Evolutionary conservation across 805 yeast species (phyloP).

Genomic region (Tetrapisispora nanseiensis): DNA sequence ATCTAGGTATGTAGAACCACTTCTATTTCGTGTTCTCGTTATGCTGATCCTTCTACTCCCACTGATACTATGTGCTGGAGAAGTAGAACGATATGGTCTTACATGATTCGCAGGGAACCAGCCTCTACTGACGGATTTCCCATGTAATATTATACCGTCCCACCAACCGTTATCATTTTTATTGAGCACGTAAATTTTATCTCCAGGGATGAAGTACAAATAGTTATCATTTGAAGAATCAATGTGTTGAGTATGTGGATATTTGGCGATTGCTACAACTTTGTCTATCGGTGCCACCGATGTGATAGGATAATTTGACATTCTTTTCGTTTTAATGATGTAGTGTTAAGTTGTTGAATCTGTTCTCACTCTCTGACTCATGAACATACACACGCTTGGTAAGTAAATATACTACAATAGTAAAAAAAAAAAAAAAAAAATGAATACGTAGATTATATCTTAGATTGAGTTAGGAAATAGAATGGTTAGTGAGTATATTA

Average conservation of each 20-base stretch:
- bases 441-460: too few relatives aligned
- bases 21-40: background rate
- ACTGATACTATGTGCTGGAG: background rate
- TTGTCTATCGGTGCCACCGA: conserved; percentile 8
- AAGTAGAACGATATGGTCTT: background rate
- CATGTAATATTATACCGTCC: conserved; percentile 52
- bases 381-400: too few relatives aligned
- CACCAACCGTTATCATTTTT: conserved; percentile 72
- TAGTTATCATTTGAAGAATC: conserved; percentile 1
- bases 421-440: too few relatives aligned
- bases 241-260: background rate
- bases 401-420: too few relatives aligned
- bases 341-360: background rate
- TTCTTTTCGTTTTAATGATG: background rate
- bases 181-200: conserved; percentile 54
- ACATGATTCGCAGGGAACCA: conserved; percentile 55
- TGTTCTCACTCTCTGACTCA: background rate
- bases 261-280: conserved; percentile 10
- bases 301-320: background rate
- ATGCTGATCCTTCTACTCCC: background rate
- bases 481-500: too few relatives aligned
- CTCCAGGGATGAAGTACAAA: conserved; percentile 39
- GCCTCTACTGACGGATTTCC: conserved; percentile 41
- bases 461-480: too few relatives aligned
- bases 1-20: background rate